phyloP scores from a whole-genome alignment of 306 rosid species.

The Leucaena leucocephala region DNA sequence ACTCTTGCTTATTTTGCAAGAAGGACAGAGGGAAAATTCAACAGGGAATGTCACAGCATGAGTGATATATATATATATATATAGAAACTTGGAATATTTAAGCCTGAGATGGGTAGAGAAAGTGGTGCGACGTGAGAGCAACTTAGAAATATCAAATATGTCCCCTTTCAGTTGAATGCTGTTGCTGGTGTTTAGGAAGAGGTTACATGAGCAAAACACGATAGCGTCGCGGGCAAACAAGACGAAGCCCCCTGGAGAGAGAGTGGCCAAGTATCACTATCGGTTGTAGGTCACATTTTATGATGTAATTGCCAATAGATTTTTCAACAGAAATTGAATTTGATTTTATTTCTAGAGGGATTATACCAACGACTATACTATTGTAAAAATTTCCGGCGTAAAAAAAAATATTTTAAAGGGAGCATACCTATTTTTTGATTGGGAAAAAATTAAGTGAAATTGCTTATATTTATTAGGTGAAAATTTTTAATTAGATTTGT shows the following conservation, averaged over 20 bases:
- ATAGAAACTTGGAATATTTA: neutral
- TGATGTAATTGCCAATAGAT: neutral
- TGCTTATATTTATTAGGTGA: too few species aligned
- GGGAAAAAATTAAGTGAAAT: too few species aligned
- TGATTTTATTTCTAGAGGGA: neutral
- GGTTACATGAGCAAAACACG: conserved; percentile 14
- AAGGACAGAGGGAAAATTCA: neutral
- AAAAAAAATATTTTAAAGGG: too few species aligned
- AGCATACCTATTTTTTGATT: too few species aligned
- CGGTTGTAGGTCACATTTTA: neutral
- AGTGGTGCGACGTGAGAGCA: conserved; percentile 32
- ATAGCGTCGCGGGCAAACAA: neutral
- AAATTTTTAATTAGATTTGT: too few species aligned
- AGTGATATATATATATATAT: neutral
- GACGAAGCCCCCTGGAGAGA: conserved; percentile 27
- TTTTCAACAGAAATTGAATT: conserved; percentile 11
- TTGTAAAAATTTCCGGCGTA: too few species aligned
- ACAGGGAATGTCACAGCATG: neutral
- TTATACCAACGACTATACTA: too few species aligned
- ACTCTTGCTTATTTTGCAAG: neutral
- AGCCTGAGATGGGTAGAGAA: neutral
- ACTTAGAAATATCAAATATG: neutral
- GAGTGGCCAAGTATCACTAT: conserved; percentile 28
- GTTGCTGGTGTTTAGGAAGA: neutral
- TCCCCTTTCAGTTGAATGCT: neutral